These are phyloP conservation scores for Exophiala spinifera DNA, from an alignment of 2,329 filamentous ascomycete genomes.

Conservation along the genomic window DNA sequence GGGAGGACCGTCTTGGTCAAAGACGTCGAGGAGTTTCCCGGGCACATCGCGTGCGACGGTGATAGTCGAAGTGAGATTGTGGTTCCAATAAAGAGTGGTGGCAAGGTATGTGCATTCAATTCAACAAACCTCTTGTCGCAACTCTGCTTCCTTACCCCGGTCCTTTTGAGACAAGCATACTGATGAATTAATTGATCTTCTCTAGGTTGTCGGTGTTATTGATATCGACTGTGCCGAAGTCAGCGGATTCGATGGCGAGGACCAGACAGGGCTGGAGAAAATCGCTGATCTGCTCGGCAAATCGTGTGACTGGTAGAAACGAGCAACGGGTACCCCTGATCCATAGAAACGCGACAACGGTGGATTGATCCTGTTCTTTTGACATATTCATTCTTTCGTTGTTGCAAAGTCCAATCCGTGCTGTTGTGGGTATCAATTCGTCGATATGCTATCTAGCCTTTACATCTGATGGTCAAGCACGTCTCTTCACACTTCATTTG, in stretches of 20 bases:
- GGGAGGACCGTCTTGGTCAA: conserved; percentile 42
- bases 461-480: not conserved
- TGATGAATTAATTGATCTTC: not conserved
- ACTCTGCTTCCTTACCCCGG: not conserved
- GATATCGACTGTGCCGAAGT: conserved; percentile 47
- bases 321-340: too few relatives aligned
- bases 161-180: not conserved
- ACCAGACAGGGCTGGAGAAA: conserved; percentile 42
- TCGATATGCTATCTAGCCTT: conserved; percentile 5
- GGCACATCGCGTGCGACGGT: conserved; percentile 51
- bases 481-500: not conserved
- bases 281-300: conserved; percentile 41
- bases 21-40: conserved; percentile 44
- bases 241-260: conserved; percentile 44
- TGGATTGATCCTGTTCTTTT: not conserved
- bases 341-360: too few relatives aligned
- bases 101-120: conserved; percentile 39
- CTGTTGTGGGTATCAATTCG: conserved; percentile 4
- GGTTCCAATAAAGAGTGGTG: conserved; percentile 43
- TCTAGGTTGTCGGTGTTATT: conserved; percentile 48
- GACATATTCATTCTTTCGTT: not conserved
- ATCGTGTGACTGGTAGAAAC: conserved; percentile 40
- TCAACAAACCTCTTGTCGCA: not conserved
- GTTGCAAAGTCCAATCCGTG: not conserved
- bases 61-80: conserved; percentile 51